These are phyloP conservation scores for Akanthomyces dipterigenus DNA, from an alignment of 2,329 filamentous ascomycete species.

Conservation along the genomic window DNA sequence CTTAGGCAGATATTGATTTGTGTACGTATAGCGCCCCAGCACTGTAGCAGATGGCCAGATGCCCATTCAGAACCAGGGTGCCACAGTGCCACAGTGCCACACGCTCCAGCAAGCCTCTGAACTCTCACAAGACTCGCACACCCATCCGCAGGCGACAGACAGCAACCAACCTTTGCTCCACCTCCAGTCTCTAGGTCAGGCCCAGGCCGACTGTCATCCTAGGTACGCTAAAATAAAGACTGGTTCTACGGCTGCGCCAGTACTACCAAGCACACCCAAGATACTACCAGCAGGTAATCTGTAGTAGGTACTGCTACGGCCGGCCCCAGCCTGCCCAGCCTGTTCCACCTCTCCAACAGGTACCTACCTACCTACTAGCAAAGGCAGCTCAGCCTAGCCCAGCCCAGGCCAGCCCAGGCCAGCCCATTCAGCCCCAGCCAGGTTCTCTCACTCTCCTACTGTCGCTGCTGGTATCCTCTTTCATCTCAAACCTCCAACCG, in stretches of 20 bases:
- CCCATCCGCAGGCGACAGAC: background rate
- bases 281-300: too few relatives aligned
- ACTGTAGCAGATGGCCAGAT: too few relatives aligned
- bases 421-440: background rate
- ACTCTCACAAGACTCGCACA: background rate
- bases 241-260: background rate
- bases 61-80: too few relatives aligned
- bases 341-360: background rate
- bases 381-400: background rate
- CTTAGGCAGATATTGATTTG: background rate
- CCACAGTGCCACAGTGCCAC: too few relatives aligned
- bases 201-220: background rate
- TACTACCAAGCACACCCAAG: too few relatives aligned
- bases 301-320: background rate
- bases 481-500: slow-evolving; percentile 5
- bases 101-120: too few relatives aligned
- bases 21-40: too few relatives aligned
- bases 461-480: background rate
- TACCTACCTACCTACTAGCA: background rate
- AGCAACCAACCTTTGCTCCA: background rate
- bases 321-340: background rate
- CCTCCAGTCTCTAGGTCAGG: background rate
- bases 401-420: background rate
- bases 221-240: background rate
- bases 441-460: background rate